A percentile compares a stretch with the other conserved stretches of the same genome.
phyloP scores from a whole-genome alignment of 2,329 filamentous ascomycete genomes.

The Orbilia ellipsospora region DNA sequence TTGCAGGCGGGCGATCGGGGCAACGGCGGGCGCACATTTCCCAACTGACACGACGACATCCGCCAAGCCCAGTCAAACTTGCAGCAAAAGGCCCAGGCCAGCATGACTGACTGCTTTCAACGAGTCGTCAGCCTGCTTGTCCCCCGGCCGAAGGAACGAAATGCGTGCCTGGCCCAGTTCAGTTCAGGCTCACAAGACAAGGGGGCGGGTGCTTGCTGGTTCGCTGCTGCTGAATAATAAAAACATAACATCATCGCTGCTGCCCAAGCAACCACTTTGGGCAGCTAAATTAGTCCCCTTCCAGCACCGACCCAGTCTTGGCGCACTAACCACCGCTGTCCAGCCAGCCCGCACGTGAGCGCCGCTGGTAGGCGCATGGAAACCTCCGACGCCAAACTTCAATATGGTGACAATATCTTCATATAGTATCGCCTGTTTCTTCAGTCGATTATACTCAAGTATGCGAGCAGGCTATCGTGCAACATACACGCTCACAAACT shows the following conservation, averaged over 20 bases:
- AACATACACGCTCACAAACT: too few species aligned
- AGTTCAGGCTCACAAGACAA: too few species aligned
- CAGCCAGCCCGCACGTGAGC: slow-evolving; percentile 29
- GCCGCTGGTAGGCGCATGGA: neutral
- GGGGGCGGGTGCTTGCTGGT: too few species aligned
- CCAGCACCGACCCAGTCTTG: too few species aligned
- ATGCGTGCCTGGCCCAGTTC: too few species aligned
- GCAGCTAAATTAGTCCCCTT: neutral
- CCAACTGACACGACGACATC: slow-evolving; percentile 7
- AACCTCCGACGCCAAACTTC: slow-evolving; percentile 4
- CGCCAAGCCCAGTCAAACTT: neutral
- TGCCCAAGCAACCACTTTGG: slow-evolving; percentile 49
- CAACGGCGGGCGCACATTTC: slow-evolving; percentile 13
- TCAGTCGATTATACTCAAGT: too few species aligned
- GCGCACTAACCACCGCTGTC: slow-evolving; percentile 6
- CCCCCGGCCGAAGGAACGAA: too few species aligned
- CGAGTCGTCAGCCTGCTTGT: too few species aligned
- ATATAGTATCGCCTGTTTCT: too few species aligned
- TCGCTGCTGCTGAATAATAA: neutral
- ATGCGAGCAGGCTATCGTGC: too few species aligned
- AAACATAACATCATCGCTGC: slow-evolving; percentile 35
- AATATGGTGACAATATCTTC: neutral
- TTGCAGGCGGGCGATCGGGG: slow-evolving; percentile 36
- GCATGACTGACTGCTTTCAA: too few species aligned
- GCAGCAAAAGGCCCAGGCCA: too few species aligned